Conservation (phyloP, 2,329 filamentous ascomycete genomes). For the Gnomoniopsis sp. region DNA sequence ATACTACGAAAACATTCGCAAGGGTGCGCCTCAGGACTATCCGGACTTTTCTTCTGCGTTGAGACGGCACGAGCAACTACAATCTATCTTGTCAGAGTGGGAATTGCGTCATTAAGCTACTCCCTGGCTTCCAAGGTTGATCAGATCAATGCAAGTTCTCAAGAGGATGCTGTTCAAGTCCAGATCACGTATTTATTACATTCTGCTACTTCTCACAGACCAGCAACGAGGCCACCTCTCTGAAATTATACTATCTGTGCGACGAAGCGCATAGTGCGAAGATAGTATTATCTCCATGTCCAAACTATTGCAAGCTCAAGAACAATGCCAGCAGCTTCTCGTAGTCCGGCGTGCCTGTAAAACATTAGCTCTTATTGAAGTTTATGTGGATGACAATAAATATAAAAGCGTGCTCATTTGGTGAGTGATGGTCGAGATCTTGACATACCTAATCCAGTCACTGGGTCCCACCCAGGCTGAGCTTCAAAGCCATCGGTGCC, state of each 20-base stretch:
- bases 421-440: background rate
- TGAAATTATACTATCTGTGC: no score
- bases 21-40: slow-evolving; percentile 2
- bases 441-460: background rate
- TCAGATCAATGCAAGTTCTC: no score
- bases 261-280: no score
- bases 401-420: background rate
- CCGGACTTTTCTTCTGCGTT: slow-evolving; percentile 9
- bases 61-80: slow-evolving; percentile 12
- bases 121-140: no score
- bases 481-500: slow-evolving; percentile 8
- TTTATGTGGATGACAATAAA: background rate
- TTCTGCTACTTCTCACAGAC: no score
- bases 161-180: no score
- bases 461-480: slow-evolving; percentile 9
- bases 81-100: slow-evolving; percentile 7
- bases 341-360: background rate
- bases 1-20: slow-evolving; percentile 27
- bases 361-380: background rate
- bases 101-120: no score
- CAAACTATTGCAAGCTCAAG: background rate
- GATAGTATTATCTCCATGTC: no score
- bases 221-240: no score
- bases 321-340: background rate
- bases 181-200: no score